Base-by-base conservation (phyloP, 129 eudicot species). In the Heracleum sosnowskyi region DNA sequence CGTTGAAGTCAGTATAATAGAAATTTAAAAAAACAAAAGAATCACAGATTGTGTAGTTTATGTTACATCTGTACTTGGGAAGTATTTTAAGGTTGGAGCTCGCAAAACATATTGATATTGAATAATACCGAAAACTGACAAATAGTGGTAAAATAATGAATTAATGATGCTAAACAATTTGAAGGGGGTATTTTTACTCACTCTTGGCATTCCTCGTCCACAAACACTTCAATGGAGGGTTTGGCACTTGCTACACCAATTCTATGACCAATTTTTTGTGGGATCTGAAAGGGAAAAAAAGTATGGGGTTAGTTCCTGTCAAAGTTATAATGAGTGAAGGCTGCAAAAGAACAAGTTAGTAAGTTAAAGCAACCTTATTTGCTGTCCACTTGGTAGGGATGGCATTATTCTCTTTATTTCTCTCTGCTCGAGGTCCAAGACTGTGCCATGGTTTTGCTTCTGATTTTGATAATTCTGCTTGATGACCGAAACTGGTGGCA, bases 341-440 rank as follows among this genome's bases (percentile, higher is more conserved):
- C n/a, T 26, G 28, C 62, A 76, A n/a, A n/a, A 28, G 42, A 17
- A 37, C n/a, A 29, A 20, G 24, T 11, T 10, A n/a, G 76, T 45
- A 11, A 78, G 60, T 60, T 46, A 47, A 68, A 71, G 20, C 33
- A 76, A 91, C 98, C 91, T 91, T 95, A 78, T 83, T 82, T 64
- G 96, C 82, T 77, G 94, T 91, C 98, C 98, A 95, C 87, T 91
- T 95, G 60, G 97, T 83, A 78, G 96, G 94, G 80, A 91, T 77
- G 72, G 91, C 89, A 73, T 75, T 91, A 74, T 95, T 95, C 84
- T 95, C 98, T 82, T 91, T 95, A 70, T 90, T 91, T 83, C 98
- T 95, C 57, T 91, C 97, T 70, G 91, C 90, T 77, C 93, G 88
- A 79, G 89, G 89, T 81, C 94, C 94, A 33, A 95, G 91, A 76